phyloP scores from a whole-genome alignment of 2,329 filamentous ascomycete species.

The Plenodomus biglobosus region DNA sequence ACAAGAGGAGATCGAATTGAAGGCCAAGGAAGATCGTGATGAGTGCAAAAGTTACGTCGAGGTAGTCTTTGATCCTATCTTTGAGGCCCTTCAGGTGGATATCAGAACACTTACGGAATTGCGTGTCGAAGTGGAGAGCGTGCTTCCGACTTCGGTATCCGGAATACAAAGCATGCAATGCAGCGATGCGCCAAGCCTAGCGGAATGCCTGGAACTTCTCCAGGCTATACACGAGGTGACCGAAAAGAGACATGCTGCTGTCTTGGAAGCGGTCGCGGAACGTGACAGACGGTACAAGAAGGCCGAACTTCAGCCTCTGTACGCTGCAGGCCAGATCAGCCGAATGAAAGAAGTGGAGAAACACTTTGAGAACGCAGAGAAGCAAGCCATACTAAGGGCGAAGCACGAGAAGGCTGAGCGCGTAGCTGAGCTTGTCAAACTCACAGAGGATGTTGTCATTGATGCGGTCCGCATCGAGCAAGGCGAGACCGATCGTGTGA shows the following conservation, averaged over 20 bases:
- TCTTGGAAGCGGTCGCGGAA: conserved; percentile 54
- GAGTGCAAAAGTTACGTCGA: conserved; percentile 56
- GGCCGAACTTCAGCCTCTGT: conserved; percentile 55
- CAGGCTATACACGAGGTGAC: conserved; percentile 50
- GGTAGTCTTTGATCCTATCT: conserved; percentile 55
- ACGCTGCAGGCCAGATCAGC: conserved; percentile 54
- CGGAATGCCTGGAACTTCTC: conserved; percentile 40
- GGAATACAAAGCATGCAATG: conserved; percentile 24
- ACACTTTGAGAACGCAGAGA: conserved; percentile 54
- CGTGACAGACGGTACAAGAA: conserved; percentile 58
- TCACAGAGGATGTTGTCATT: conserved; percentile 55
- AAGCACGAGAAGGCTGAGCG: conserved; percentile 53
- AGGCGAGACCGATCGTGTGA: conserved; percentile 52
- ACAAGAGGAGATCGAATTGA: conserved; percentile 53
- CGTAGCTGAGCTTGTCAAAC: conserved; percentile 53
- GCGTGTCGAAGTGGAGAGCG: conserved; percentile 43
- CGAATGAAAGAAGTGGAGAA: conserved; percentile 52
- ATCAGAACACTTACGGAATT: conserved; percentile 52
- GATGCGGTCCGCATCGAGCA: conserved; percentile 56
- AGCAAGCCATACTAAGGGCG: conserved; percentile 52
- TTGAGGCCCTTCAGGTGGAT: conserved; percentile 52
- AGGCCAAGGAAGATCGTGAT: conserved; percentile 55
- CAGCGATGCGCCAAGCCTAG: conserved; percentile 19
- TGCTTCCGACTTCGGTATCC: conserved; percentile 28
- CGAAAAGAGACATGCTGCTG: conserved; percentile 53